Evolutionary conservation across 2,329 filamentous ascomycete genomes (phyloP), one percentile per base, ranked within the genome.

Genomic region (Colletotrichum graminicola): DNA sequence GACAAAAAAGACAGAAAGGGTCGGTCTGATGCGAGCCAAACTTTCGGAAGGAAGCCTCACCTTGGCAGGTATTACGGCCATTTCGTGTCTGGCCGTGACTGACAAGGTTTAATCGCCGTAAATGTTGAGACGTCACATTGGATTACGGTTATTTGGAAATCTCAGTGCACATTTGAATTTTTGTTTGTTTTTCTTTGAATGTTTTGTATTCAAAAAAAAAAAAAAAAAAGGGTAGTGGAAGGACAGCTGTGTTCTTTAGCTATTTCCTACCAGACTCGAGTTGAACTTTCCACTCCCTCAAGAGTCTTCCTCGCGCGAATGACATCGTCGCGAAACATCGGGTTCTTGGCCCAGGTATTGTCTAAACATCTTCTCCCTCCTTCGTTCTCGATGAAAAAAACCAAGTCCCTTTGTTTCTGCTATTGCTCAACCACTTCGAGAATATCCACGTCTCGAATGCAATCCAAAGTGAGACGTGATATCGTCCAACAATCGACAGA

Each of bases 281-380:
- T 10, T 61, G 18, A 26, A 32, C 10, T 36, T 32, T 36, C 57
- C 29, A 32, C 32, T 39, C 45, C 60, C 51, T 3, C 49, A n/a
- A 34, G 18, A 26, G 34, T 34, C 47, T 62, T 41, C 36, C 62
- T 41, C 45, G 41, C 49, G 39, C 23, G 41, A 56, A 55, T 5
- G 47, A 21, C n/a, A 29, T 61, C 59, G 45, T 26, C 45, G 54
- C 23, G 23, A n/a, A 34, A 21, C 21, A 54, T 51, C 60, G 64
- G 68, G 71, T 56, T 72, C n/a, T 72, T 62, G 47, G 61, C 63
- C 68, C 68, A 64, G 68, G 59, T 73, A 73, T 68, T 68, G 68
- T 73, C 71, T 73, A 73, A 41, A 26, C 66, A 23, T 47, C 57
- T 16, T 72, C 54, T 73, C 66, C 62, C 54, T 64, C 49, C 65